Evolutionary conservation across 495 filamentous ascomycete genomes (phyloP).

Genomic region (Aspergillus nidulans): DNA sequence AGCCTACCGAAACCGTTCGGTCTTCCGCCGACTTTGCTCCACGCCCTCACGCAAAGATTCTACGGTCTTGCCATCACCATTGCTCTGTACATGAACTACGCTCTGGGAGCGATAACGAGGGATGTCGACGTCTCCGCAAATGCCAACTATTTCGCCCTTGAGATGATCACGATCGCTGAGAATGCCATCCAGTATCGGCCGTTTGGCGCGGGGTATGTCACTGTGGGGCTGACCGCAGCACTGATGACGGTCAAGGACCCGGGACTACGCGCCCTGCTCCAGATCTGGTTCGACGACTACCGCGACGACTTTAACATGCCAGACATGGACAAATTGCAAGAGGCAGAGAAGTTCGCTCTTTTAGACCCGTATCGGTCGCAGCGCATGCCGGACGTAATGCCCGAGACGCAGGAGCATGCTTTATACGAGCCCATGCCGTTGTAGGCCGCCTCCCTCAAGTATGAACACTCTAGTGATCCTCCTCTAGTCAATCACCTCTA

Average conservation of each 20-base stretch:
- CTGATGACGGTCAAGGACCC: conserved; percentile 25
- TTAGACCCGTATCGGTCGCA: background rate
- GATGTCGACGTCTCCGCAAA: conserved; percentile 16
- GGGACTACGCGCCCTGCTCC: conserved; percentile 11
- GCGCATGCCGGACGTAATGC: background rate
- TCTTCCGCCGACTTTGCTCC: conserved; percentile 7
- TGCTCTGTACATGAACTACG: conserved; percentile 31
- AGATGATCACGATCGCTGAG: conserved; percentile 28
- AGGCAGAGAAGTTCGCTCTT: background rate
- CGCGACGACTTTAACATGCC: conserved; percentile 22
- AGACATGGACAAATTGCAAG: background rate
- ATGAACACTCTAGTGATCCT: too few species aligned
- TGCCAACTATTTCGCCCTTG: conserved; percentile 20
- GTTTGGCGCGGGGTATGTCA: conserved; percentile 30
- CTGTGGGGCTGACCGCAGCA: conserved; percentile 25
- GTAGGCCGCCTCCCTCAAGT: background rate
- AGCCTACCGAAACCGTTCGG: background rate
- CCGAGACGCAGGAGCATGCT: background rate
- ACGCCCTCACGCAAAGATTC: conserved; percentile 30
- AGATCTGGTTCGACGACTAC: conserved; percentile 24
- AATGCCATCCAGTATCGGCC: conserved; percentile 26
- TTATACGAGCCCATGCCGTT: background rate
- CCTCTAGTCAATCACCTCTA: background rate
- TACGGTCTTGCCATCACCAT: conserved; percentile 32
- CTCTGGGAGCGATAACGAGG: conserved; percentile 20